Conservation (phyloP, 2,329 filamentous ascomycete genomes). For the Fusarium acutatum region DNA sequence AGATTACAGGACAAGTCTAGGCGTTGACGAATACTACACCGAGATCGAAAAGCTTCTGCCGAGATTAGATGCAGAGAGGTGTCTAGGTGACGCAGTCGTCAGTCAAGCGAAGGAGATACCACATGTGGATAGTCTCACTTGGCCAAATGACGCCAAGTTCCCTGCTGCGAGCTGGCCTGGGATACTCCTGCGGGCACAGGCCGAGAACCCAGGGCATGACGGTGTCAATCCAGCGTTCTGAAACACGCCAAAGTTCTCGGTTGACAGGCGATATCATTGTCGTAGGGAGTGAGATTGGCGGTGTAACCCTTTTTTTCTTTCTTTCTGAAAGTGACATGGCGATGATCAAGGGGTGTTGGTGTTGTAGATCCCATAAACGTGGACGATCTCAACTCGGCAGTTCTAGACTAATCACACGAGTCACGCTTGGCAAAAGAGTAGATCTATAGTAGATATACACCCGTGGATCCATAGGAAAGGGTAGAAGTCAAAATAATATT, state of each 20-base stretch:
- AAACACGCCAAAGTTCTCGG: not conserved
- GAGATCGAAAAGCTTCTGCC: slow-evolving; percentile 39
- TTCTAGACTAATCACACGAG: slow-evolving; percentile 10
- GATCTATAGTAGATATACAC: not conserved
- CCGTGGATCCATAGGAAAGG: not conserved
- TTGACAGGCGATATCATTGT: not conserved
- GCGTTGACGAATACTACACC: slow-evolving; percentile 1
- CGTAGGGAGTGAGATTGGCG: slow-evolving; percentile 10
- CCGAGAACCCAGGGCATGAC: slow-evolving; percentile 41
- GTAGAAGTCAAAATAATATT: not conserved
- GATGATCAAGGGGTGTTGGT: slow-evolving; percentile 15
- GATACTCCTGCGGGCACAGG: slow-evolving; percentile 42
- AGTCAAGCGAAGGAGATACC: slow-evolving; percentile 37
- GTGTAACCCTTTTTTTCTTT: not conserved
- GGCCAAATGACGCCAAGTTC: slow-evolving; percentile 41
- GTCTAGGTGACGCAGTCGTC: slow-evolving; percentile 41
- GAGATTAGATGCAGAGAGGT: slow-evolving; percentile 38
- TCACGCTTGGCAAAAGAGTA: slow-evolving; percentile 3
- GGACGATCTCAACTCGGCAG: slow-evolving; percentile 18
- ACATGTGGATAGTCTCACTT: slow-evolving; percentile 37
- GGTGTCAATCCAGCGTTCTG: slow-evolving; percentile 45
- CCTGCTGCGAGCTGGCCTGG: slow-evolving; percentile 45
- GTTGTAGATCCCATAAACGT: slow-evolving; percentile 16
- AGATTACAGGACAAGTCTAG: slow-evolving; percentile 9
- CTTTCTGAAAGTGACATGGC: not conserved